A percentile compares a stretch with the other conserved stretches of the same genome.
Conservation (phyloP, 495 filamentous ascomycete species). For the Copromyces sp. region DNA sequence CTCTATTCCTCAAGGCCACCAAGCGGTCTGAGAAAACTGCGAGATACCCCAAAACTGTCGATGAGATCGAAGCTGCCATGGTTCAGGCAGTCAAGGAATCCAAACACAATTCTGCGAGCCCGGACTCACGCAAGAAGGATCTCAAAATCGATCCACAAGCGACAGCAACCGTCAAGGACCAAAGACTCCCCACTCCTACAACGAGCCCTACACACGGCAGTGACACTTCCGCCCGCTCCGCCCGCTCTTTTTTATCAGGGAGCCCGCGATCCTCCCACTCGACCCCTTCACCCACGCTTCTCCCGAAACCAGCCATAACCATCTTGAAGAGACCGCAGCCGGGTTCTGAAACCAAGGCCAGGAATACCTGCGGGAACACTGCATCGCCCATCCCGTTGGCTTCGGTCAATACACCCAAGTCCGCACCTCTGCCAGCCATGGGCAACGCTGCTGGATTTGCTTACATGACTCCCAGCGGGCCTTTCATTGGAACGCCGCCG, state of each 20-base stretch:
- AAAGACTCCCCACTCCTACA: background rate
- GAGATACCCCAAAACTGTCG: background rate
- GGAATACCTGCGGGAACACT: background rate
- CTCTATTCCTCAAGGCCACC: background rate
- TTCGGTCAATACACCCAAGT: background rate
- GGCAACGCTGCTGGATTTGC: background rate
- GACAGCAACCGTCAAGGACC: background rate
- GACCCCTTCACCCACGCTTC: background rate
- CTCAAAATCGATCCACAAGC: background rate
- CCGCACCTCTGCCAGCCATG: background rate
- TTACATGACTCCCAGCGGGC: background rate
- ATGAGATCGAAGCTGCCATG: background rate
- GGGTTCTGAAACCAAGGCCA: background rate
- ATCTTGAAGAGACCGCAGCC: background rate
- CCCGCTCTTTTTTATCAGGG: background rate
- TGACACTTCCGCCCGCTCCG: background rate
- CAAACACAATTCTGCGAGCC: background rate
- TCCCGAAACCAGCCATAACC: background rate
- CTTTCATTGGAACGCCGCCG: background rate
- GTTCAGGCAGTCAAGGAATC: background rate
- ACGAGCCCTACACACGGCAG: background rate
- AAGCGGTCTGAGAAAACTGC: background rate
- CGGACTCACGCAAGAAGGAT: background rate
- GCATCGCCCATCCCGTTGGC: background rate
- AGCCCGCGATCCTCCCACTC: background rate